A percentile compares a stretch with the other conserved stretches of the same genome.
These are phyloP conservation scores for Syzygium syzygioides DNA, from an alignment of 441 rosid genomes.

Conservation along the genomic window DNA sequence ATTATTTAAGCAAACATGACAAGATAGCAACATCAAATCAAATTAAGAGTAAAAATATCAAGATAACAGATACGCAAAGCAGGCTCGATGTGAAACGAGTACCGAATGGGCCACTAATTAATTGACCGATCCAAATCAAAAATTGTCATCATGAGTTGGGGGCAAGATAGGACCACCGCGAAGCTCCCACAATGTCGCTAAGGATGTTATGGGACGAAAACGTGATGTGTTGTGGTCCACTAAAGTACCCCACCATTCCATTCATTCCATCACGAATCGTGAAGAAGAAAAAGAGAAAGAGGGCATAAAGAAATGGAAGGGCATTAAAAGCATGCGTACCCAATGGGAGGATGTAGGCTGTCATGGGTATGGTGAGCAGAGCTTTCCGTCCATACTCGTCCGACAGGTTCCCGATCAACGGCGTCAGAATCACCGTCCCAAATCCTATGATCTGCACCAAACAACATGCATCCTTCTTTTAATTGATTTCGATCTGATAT, in stretches of 20 bases:
- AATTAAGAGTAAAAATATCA: background rate
- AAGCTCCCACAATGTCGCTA: background rate
- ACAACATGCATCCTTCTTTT: background rate
- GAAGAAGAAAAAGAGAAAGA: background rate
- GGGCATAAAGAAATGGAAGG: background rate
- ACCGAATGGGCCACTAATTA: background rate
- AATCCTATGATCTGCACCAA: constrained; percentile 44
- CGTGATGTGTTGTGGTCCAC: background rate
- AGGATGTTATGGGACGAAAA: background rate
- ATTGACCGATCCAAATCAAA: background rate
- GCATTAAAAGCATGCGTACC: constrained; percentile 16
- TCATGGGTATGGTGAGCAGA: constrained; percentile 52
- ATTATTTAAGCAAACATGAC: background rate
- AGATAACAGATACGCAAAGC: background rate
- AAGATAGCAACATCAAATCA: background rate
- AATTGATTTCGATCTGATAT: background rate
- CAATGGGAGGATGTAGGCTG: constrained; percentile 40
- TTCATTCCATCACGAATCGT: background rate
- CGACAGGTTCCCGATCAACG: constrained; percentile 58
- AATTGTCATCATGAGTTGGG: background rate
- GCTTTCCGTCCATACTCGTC: constrained; percentile 63
- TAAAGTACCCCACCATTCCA: background rate
- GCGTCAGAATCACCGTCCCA: constrained; percentile 60
- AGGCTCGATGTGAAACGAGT: background rate
- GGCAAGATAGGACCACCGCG: background rate